Evolutionary conservation across 1,284 basidiomycete genomes (phyloP).

Genomic region (Marasmius sp.): DNA sequence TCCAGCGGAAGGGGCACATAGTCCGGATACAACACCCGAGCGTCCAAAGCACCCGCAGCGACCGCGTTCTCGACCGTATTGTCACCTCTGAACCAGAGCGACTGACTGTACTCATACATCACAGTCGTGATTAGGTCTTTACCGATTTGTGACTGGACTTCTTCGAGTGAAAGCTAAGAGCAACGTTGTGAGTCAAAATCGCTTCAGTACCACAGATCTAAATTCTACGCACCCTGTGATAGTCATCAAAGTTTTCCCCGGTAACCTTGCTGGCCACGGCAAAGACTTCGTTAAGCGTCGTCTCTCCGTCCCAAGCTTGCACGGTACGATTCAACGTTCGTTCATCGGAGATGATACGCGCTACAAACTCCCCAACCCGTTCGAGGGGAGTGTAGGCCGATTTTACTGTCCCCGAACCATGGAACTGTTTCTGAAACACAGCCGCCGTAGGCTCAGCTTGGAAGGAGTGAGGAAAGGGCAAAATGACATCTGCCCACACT

Average conservation of each 20-base stretch:
- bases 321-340: slow-evolving; percentile 1
- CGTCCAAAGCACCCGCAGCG: not conserved
- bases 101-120: not conserved
- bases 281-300: not conserved
- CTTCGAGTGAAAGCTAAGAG: not conserved
- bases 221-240: not conserved
- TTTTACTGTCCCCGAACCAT: not conserved
- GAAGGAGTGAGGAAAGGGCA: not conserved
- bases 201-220: not conserved
- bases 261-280: not conserved
- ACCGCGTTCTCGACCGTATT: not conserved
- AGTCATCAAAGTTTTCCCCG: slow-evolving; percentile 2
- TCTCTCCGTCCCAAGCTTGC: not conserved
- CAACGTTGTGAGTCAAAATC: not conserved
- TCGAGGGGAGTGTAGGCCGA: not conserved
- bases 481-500: not conserved
- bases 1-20: not conserved
- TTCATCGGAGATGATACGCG: not conserved
- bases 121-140: not conserved
- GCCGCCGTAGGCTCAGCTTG: not conserved
- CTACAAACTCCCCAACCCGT: not conserved
- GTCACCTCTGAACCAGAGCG: not conserved
- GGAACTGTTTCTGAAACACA: not conserved
- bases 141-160: not conserved
- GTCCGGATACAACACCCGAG: not conserved